Evolutionary conservation across 495 filamentous ascomycete species (phyloP).

Genomic region (Talaromyces stipitatus): DNA sequence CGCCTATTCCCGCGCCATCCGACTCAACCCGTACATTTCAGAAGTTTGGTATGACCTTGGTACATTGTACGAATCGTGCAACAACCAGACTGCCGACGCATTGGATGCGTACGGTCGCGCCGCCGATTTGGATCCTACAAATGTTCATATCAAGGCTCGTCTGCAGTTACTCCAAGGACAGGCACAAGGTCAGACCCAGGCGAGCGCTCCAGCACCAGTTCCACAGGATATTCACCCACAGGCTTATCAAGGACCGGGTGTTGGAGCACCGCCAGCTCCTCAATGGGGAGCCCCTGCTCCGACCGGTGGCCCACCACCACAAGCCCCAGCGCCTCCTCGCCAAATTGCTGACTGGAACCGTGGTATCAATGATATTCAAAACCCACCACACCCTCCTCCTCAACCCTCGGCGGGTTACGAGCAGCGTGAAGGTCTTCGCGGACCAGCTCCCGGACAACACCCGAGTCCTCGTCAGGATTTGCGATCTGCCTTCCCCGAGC

Average conservation of each 20-base stretch:
- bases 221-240: conserved; percentile 84
- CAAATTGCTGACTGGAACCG: conserved; percentile 64
- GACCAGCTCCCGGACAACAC: conserved; percentile 56
- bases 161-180: conserved; percentile 79
- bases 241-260: conserved; percentile 68
- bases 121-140: conserved; percentile 85
- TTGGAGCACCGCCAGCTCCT: conserved; percentile 66
- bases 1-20: conserved; percentile 96
- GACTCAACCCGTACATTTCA: conserved; percentile 96
- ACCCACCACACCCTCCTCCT: conserved; percentile 60
- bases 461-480: conserved; percentile 65
- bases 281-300: conserved; percentile 73
- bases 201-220: conserved; percentile 59
- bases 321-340: conserved; percentile 55
- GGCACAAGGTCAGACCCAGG: conserved; percentile 60
- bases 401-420: conserved; percentile 69
- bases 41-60: conserved; percentile 99
- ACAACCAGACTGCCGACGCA: conserved; percentile 96
- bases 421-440: conserved; percentile 60
- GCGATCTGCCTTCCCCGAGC: conserved; percentile 63
- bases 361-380: conserved; percentile 64
- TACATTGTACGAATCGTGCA: conserved; percentile 96
- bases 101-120: conserved; percentile 93
- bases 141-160: conserved; percentile 93
- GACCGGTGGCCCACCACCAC: conserved; percentile 52